Percentiles rank a stretch among this genome's conserved stretches.
phyloP scores from a whole-genome alignment of 352 stramenopile species.

The Globisporangium okanoganense region DNA sequence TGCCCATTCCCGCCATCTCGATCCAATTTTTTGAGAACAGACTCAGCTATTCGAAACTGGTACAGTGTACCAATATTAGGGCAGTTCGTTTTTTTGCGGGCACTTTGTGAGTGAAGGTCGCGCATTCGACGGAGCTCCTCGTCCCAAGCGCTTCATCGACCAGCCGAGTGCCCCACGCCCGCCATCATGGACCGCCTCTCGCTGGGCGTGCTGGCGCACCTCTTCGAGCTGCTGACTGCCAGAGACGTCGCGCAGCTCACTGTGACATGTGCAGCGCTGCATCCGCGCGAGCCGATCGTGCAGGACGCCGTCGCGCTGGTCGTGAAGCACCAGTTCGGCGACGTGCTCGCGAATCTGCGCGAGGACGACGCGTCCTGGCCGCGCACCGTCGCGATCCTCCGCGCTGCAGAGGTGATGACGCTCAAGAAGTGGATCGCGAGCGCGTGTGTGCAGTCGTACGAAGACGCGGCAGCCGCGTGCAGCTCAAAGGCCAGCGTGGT shows the following conservation, averaged over 20 bases:
- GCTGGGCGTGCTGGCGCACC: slow-evolving; percentile 41
- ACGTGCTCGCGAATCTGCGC: slow-evolving; percentile 47
- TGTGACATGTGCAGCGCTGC: slow-evolving; percentile 38
- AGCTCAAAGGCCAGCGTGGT: slow-evolving; percentile 38
- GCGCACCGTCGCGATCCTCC: slow-evolving; percentile 51
- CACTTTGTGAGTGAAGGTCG: slow-evolving; percentile 10
- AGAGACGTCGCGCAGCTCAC: slow-evolving; percentile 48
- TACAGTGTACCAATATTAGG: no score
- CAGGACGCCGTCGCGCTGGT: slow-evolving; percentile 57
- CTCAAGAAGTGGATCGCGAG: slow-evolving; percentile 53
- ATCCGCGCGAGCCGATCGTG: slow-evolving; percentile 27
- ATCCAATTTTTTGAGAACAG: no score
- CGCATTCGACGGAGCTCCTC: not conserved
- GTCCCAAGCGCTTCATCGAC: not conserved
- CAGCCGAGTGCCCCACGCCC: not conserved
- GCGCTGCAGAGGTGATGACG: slow-evolving; percentile 54
- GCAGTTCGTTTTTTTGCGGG: no score
- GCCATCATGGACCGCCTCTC: slow-evolving; percentile 57
- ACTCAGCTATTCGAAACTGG: no score
- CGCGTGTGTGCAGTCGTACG: slow-evolving; percentile 28
- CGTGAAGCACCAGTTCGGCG: slow-evolving; percentile 49
- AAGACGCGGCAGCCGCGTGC: slow-evolving; percentile 31
- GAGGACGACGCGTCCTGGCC: slow-evolving; percentile 53
- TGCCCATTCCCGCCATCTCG: not conserved
- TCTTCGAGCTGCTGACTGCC: slow-evolving; percentile 63